Evolutionary conservation across 768 basidiomycete species (phyloP).

Genomic region (Lactarius sanguifluus): DNA sequence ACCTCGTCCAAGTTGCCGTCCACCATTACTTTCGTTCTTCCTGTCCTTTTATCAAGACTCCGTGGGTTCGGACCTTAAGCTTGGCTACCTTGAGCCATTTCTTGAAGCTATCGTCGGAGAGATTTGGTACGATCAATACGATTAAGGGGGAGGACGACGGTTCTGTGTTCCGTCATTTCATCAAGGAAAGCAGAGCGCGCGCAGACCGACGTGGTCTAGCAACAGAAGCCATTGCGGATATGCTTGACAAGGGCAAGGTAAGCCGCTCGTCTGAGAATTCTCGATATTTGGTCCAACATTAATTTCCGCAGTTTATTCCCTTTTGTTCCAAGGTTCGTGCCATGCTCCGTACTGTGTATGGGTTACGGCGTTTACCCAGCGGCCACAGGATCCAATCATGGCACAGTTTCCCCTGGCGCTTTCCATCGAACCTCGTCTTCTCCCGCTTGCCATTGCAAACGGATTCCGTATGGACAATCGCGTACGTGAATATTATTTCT

Average conservation of each 20-base stretch:
- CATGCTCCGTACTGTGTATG: not conserved
- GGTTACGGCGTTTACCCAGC: constrained; percentile 5
- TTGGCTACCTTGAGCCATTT: constrained; percentile 64
- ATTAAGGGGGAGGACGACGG: constrained; percentile 79
- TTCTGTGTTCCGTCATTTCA: constrained; percentile 57
- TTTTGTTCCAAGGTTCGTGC: constrained; percentile 63
- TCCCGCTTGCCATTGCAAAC: constrained; percentile 69
- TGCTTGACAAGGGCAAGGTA: constrained; percentile 71
- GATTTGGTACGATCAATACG: constrained; percentile 64
- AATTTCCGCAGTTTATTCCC: constrained; percentile 62
- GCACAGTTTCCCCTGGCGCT: constrained; percentile 73
- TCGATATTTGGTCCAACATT: constrained; percentile 14
- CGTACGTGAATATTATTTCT: constrained; percentile 40
- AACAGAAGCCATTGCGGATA: constrained; percentile 64
- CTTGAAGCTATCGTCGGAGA: constrained; percentile 53
- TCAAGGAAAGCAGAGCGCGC: constrained; percentile 70
- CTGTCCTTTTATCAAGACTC: constrained; percentile 70
- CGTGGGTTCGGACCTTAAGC: constrained; percentile 68
- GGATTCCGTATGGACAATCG: constrained; percentile 80
- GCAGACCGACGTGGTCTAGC: constrained; percentile 54
- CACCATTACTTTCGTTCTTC: constrained; percentile 77
- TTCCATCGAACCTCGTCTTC: constrained; percentile 71
- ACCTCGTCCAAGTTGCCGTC: constrained; percentile 73
- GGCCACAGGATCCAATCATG: constrained; percentile 69
- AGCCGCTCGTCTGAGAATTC: constrained; percentile 31